Evolutionary conservation across 257 asterid genomes (phyloP).

Genomic region (Lycium ferocissimum): DNA sequence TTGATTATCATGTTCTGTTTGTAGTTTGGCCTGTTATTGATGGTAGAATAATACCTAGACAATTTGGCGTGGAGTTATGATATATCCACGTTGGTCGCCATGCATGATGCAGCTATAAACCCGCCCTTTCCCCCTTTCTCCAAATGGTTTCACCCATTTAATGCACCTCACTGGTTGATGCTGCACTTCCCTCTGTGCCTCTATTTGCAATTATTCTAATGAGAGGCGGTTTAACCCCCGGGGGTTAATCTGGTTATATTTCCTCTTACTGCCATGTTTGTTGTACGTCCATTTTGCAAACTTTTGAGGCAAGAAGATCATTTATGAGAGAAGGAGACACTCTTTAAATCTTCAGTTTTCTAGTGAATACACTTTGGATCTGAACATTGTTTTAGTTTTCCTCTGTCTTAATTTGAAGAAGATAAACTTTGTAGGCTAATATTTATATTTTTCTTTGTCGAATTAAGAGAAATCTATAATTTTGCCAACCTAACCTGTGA

Average conservation of each 20-base stretch:
- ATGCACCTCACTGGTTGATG: conserved; percentile 17
- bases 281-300: background rate
- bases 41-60: background rate
- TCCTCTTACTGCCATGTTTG: conserved; percentile 5
- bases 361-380: background rate
- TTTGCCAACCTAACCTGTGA: conserved; percentile 29
- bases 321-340: background rate
- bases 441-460: background rate
- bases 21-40: conserved; percentile 9
- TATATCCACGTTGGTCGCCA: background rate
- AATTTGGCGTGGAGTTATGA: background rate
- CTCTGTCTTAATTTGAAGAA: background rate
- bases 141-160: conserved; percentile 3
- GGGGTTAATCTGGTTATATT: background rate
- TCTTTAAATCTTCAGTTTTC: conserved; percentile 3
- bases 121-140: background rate
- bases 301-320: background rate
- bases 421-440: conserved; percentile 19
- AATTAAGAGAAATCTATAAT: background rate
- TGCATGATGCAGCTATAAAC: background rate
- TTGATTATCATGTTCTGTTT: conserved; percentile 20
- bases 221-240: conserved; percentile 5
- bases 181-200: conserved; percentile 7
- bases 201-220: background rate
- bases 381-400: conserved; percentile 6